A percentile compares a stretch with the other conserved stretches of the same genome.
These are phyloP conservation scores for Zygosaccharomyces rouxii DNA, from an alignment of 805 yeast genomes.

Conservation along the genomic window DNA sequence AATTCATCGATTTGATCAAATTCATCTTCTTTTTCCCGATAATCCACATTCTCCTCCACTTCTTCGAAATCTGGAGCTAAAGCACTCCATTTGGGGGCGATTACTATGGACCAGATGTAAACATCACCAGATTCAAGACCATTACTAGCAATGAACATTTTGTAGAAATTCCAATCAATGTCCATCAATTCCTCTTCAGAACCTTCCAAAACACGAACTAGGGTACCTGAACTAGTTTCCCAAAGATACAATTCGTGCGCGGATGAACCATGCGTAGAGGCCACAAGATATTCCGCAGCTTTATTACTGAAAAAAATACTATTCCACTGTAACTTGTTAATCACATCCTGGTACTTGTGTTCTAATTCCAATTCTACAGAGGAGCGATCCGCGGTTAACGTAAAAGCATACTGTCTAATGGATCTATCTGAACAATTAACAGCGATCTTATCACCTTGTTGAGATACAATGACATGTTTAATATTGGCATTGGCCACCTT, in stretches of 20 bases:
- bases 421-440: slow-evolving; percentile 75
- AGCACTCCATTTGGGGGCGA: slow-evolving; percentile 95
- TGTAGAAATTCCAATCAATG: slow-evolving; percentile 78
- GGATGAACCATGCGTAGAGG: slow-evolving; percentile 75
- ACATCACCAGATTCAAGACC: slow-evolving; percentile 83
- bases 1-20: slow-evolving; percentile 75
- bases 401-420: slow-evolving; percentile 49
- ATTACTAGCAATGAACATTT: slow-evolving; percentile 72
- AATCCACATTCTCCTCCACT: slow-evolving; percentile 85
- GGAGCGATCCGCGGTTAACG: slow-evolving; percentile 5
- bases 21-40: slow-evolving; percentile 86
- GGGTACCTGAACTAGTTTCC: slow-evolving; percentile 87
- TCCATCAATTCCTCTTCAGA: slow-evolving; percentile 79
- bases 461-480: slow-evolving; percentile 58
- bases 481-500: slow-evolving; percentile 67
- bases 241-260: slow-evolving; percentile 87
- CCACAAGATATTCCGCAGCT: slow-evolving; percentile 78
- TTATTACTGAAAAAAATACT: slow-evolving; percentile 67
- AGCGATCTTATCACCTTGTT: slow-evolving; percentile 57
- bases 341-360: slow-evolving; percentile 85
- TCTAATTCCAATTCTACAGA: slow-evolving; percentile 57
- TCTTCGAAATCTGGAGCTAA: slow-evolving; percentile 95
- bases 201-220: slow-evolving; percentile 85
- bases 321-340: slow-evolving; percentile 86
- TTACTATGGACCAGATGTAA: slow-evolving; percentile 73